Evolutionary conservation across 2,329 filamentous ascomycete species (phyloP).

Genomic region (Tolypocladium paradoxum): DNA sequence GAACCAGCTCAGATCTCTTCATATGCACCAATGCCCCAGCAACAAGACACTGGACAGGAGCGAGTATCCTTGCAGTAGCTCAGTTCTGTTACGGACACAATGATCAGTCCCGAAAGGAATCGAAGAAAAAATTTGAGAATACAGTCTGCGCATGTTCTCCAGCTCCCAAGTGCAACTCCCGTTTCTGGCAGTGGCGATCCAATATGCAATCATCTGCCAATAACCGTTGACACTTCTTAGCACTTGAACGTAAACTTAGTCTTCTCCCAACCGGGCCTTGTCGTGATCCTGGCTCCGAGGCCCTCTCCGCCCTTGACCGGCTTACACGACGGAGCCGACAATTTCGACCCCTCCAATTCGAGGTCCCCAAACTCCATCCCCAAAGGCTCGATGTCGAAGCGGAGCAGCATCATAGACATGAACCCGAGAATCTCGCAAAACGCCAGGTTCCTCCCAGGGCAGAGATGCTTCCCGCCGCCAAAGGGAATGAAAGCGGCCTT

Average conservation of each 20-base stretch:
- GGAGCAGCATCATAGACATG: constrained; percentile 15
- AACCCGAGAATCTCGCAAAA: constrained; percentile 22
- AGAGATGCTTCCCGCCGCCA: constrained; percentile 21
- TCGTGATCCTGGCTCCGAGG: background rate
- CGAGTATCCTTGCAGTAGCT: too few species aligned
- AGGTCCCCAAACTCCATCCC: constrained; percentile 9
- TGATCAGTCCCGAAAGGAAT: too few species aligned
- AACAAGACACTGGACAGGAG: too few species aligned
- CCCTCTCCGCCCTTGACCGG: background rate
- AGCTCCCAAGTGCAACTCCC: too few species aligned
- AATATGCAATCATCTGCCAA: too few species aligned
- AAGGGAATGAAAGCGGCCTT: constrained; percentile 19
- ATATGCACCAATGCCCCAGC: too few species aligned
- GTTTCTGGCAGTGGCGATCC: too few species aligned
- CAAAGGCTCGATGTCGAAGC: constrained; percentile 16
- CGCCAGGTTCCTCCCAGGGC: constrained; percentile 23
- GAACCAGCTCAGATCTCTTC: too few species aligned
- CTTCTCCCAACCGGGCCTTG: background rate
- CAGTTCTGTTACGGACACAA: too few species aligned
- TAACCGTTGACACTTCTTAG: too few species aligned
- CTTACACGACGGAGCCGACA: background rate
- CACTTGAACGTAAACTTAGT: background rate
- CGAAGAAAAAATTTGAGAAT: too few species aligned
- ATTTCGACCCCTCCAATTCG: constrained; percentile 1
- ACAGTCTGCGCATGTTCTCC: too few species aligned